Percentiles rank a stretch among this genome's conserved stretches.
phyloP scores from a whole-genome alignment of 2,329 filamentous ascomycete genomes.

The Xylariaceae sp. region DNA sequence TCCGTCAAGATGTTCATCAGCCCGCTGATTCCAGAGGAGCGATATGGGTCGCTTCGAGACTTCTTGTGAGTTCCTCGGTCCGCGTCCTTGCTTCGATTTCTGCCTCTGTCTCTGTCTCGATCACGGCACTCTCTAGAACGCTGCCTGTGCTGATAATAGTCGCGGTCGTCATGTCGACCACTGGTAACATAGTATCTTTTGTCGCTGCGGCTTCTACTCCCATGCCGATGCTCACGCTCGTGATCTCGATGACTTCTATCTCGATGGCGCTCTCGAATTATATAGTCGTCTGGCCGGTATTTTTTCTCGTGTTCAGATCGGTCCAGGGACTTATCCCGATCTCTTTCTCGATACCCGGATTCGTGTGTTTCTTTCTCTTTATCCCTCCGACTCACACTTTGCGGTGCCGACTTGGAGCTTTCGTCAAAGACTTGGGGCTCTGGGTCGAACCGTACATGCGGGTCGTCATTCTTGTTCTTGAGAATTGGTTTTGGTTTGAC shows the following conservation, averaged over 20 bases:
- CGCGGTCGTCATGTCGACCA: constrained; percentile 17
- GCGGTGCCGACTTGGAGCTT: constrained; percentile 37
- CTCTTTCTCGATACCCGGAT: constrained; percentile 11
- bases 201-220: constrained; percentile 2
- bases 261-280: constrained; percentile 30
- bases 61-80: constrained; percentile 15
- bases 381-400: constrained; percentile 27
- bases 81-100: constrained; percentile 33
- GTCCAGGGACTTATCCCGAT: constrained; percentile 19
- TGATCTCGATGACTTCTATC: constrained; percentile 34
- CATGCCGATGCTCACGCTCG: constrained; percentile 25
- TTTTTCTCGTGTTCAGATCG: constrained; percentile 14
- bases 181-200: constrained; percentile 11
- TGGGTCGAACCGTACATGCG: constrained; percentile 48
- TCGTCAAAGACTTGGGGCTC: constrained; percentile 34
- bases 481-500: constrained; percentile 53
- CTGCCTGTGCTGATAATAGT: constrained; percentile 31
- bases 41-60: constrained; percentile 49
- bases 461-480: constrained; percentile 54
- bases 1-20: constrained; percentile 54
- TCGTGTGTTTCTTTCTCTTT: constrained; percentile 8
- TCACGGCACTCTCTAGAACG: constrained; percentile 8
- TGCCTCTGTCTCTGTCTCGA: constrained; percentile 38
- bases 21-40: constrained; percentile 55
- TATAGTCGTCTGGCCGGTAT: constrained; percentile 11